These are phyloP conservation scores for Serendipita indica DNA, from an alignment of 768 basidiomycete species.

Conservation along the genomic window DNA sequence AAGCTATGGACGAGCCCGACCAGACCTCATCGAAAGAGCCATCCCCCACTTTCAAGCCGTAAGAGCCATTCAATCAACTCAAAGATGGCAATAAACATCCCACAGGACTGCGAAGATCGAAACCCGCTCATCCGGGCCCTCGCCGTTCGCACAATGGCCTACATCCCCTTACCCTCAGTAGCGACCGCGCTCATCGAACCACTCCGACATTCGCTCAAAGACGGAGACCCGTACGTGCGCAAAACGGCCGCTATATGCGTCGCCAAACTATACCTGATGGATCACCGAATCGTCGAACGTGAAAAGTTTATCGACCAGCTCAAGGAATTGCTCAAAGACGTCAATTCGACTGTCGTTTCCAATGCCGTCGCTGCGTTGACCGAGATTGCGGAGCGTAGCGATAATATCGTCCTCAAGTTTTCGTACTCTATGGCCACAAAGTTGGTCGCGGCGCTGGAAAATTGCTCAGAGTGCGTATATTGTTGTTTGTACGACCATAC, in stretches of 20 bases:
- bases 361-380: conserved; percentile 93
- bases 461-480: conserved; percentile 85
- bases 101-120: conserved; percentile 84
- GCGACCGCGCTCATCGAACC: conserved; percentile 78
- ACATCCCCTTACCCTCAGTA: conserved; percentile 85
- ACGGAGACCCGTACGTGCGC: conserved; percentile 92
- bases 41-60: conserved; percentile 85
- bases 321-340: conserved; percentile 80
- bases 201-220: conserved; percentile 80
- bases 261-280: conserved; percentile 84
- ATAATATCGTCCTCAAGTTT: conserved; percentile 83
- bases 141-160: conserved; percentile 98
- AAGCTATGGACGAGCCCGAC: conserved; percentile 87
- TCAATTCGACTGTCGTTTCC: conserved; percentile 92
- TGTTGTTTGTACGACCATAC: conserved; percentile 9
- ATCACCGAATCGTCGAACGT: conserved; percentile 72
- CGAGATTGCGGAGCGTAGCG: conserved; percentile 92
- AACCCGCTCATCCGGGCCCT: conserved; percentile 95
- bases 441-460: conserved; percentile 75
- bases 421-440: conserved; percentile 81
- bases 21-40: conserved; percentile 84
- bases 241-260: conserved; percentile 98
- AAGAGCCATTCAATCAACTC: conserved; percentile 17
- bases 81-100: background rate
- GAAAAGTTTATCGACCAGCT: conserved; percentile 84